These are phyloP conservation scores for Lepidium didymum DNA, from an alignment of 345 rosid species.

Conservation along the genomic window DNA sequence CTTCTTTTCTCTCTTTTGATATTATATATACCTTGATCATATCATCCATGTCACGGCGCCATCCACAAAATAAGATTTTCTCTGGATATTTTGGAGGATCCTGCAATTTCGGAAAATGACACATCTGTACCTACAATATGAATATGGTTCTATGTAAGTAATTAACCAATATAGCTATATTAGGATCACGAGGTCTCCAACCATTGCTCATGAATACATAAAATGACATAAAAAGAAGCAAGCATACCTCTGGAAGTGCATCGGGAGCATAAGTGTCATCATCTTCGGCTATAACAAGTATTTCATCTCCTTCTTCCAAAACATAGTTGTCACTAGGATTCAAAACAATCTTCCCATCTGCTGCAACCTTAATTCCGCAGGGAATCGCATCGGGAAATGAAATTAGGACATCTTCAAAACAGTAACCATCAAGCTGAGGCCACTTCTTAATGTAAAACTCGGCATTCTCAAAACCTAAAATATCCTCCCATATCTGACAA, in stretches of 20 bases:
- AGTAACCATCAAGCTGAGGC: conserved; percentile 73
- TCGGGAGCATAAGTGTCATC: conserved; percentile 91
- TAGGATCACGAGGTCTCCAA: background rate
- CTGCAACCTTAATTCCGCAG: conserved; percentile 83
- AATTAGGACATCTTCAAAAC: conserved; percentile 62
- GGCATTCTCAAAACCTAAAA: conserved; percentile 85
- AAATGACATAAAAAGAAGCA: conserved; percentile 7
- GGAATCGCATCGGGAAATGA: conserved; percentile 89
- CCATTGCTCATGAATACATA: background rate
- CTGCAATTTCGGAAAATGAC: conserved; percentile 45
- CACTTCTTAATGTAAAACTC: conserved; percentile 89
- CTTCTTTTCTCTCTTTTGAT: background rate
- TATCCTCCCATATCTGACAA: conserved; percentile 89
- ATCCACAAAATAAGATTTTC: conserved; percentile 84
- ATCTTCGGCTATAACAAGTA: conserved; percentile 94
- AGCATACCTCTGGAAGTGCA: conserved; percentile 67
- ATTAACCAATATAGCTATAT: background rate
- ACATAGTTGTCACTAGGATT: conserved; percentile 68
- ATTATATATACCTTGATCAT: conserved; percentile 65
- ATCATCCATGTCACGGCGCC: conserved; percentile 97
- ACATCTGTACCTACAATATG: conserved; percentile 42
- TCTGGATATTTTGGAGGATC: conserved; percentile 93
- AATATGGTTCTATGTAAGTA: background rate
- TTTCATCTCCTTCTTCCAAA: conserved; percentile 74
- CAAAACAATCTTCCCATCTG: conserved; percentile 67